Evolutionary conservation across 2,329 filamentous ascomycete species (phyloP), one percentile per base, ranked within the genome.

Genomic region (Dichotomopilus funicola): DNA sequence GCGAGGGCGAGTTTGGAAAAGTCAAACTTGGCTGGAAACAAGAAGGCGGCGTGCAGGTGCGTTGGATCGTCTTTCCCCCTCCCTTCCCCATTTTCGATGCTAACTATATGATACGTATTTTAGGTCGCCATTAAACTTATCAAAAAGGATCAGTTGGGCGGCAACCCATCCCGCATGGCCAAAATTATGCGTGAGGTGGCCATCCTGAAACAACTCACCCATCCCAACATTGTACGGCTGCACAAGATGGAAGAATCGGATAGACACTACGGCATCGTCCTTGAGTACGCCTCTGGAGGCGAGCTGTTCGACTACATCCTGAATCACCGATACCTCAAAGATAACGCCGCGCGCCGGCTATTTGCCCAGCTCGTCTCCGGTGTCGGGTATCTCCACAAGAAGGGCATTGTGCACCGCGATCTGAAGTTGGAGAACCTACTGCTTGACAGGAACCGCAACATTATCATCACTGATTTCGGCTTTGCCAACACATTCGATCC

Each of bases 161-260:
- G 83, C 61, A 96, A 97, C 69, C 89, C 91, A 3, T 90, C 86
- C 56, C 85, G 94, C 50, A 78, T 99, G 59, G 89, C 91, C 67
- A 99, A 99, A 75, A 99, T 99, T 65, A 91, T 96, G 74, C 90
- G 94, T 60, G 94, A 99, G 72, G 96, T 99, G 59, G 83, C 89
- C 44, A 99, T 99, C 65, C 77, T 99, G 84, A 58, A 89, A 86
- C 64, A 85, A 95, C 45, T 88, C 19, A 70, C 91, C 42, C 94
- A 99, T 71, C 91, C 92, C 19, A 99, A 99, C 70, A 99, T 99
- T 69, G 94, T 99, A 52, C 86, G 89, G 59, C 77, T 99, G 51
- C 92, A 97, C 72, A 95, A 99, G 73, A 97, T 99, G 89, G 91
- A 96, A 35, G 92, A 97, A 72, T 97, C 94, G 0, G 91, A 97